These are phyloP conservation scores for Microstegium vimineum DNA, from an alignment of 176 grass and related monocot genomes.

Conservation along the genomic window DNA sequence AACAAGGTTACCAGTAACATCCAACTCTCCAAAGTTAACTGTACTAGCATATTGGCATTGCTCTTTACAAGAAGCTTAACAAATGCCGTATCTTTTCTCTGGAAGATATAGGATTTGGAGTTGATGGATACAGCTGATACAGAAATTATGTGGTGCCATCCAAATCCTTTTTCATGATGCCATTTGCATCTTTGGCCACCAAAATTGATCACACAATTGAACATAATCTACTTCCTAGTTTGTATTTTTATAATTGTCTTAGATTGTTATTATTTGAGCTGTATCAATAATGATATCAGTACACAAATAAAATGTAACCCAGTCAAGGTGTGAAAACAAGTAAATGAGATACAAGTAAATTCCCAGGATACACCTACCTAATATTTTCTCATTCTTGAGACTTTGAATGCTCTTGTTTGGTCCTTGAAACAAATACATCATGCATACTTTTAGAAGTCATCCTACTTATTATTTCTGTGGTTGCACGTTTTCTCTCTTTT, in stretches of 20 bases:
- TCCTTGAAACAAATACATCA: background rate
- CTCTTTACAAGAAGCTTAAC: background rate
- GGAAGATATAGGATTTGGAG: background rate
- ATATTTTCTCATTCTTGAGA: background rate
- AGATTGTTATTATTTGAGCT: background rate
- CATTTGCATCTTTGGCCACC: background rate
- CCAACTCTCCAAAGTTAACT: background rate
- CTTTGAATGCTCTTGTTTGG: background rate
- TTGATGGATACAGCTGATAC: too few species aligned
- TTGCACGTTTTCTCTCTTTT: background rate
- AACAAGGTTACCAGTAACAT: background rate
- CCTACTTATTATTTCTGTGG: background rate
- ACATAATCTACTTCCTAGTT: background rate
- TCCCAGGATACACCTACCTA: background rate
- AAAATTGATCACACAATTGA: background rate
- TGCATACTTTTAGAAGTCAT: background rate
- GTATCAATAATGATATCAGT: background rate
- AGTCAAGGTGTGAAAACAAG: background rate
- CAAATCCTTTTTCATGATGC: background rate
- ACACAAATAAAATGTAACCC: background rate
- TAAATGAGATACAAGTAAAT: background rate
- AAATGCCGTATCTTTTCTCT: background rate
- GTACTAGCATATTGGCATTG: background rate
- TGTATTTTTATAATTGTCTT: background rate
- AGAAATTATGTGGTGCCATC: background rate